Conservation (phyloP, 306 rosid species). For the Benincasa hispida region DNA sequence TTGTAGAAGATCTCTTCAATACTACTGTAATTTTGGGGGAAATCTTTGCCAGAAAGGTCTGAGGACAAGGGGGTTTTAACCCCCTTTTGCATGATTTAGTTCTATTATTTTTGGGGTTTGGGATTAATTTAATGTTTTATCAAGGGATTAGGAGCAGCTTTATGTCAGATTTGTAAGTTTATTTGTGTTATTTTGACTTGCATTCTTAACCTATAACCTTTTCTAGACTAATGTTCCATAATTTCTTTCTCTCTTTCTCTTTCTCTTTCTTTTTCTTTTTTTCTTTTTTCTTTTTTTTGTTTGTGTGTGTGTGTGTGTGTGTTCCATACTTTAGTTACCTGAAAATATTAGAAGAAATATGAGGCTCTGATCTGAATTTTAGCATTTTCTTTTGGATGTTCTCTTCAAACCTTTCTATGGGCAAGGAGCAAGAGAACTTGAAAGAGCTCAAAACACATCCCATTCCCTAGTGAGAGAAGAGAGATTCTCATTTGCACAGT, state of each 20-base stretch:
- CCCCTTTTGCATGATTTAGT: not conserved
- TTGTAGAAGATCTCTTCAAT: not conserved
- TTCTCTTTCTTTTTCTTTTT: no score
- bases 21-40: not conserved
- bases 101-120: not conserved
- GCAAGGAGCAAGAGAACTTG: not conserved
- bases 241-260: no score
- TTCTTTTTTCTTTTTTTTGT: no score
- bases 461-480: not conserved
- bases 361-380: conserved; percentile 1
- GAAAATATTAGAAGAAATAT: not conserved
- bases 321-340: not conserved
- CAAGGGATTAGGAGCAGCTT: conserved; percentile 1
- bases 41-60: not conserved
- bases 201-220: not conserved
- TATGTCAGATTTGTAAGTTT: conserved; percentile 7
- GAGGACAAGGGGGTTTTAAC: not conserved
- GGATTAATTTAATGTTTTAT: not conserved
- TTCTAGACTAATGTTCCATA: not conserved
- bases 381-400: not conserved
- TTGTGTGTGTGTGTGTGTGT: not conserved
- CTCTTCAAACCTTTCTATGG: not conserved
- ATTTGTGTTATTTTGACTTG: not conserved
- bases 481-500: not conserved
- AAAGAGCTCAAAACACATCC: not conserved